These are phyloP conservation scores for Guillardia theta DNA, from an alignment of 78 protist genomes.

Conservation along the genomic window DNA sequence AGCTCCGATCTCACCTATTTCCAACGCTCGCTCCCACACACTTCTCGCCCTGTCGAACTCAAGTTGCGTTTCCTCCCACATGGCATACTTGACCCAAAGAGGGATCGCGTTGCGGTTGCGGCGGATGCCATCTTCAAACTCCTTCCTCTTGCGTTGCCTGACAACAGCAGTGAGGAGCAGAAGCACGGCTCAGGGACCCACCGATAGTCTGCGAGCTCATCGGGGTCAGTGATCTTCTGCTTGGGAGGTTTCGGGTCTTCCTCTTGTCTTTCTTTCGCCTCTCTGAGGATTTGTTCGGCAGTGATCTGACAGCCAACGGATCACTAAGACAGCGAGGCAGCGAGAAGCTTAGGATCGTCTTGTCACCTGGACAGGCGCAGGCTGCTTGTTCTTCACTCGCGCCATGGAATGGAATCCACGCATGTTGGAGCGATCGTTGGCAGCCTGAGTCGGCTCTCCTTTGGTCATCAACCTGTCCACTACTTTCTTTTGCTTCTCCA, in stretches of 20 bases:
- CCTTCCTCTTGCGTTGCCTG: conserved; percentile 75
- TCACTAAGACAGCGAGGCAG: too few species aligned
- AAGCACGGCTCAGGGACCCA: too few species aligned
- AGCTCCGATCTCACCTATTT: background rate
- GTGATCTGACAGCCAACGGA: too few species aligned
- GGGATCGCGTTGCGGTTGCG: background rate
- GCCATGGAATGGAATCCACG: background rate
- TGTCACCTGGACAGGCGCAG: conserved; percentile 95
- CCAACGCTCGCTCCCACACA: conserved; percentile 91
- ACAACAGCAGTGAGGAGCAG: background rate
- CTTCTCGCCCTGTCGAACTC: conserved; percentile 86
- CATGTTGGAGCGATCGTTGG: background rate
- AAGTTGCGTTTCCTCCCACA: conserved; percentile 91
- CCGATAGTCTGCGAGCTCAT: conserved; percentile 88
- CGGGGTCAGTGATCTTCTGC: conserved; percentile 85
- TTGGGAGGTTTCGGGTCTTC: conserved; percentile 65
- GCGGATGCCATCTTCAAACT: conserved; percentile 69
- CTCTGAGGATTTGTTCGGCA: conserved; percentile 97
- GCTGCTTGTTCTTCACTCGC: conserved; percentile 78
- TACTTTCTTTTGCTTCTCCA: background rate
- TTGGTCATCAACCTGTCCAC: background rate
- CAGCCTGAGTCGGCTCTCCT: background rate
- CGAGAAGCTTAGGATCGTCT: too few species aligned
- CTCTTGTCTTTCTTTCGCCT: conserved; percentile 77
- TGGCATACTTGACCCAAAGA: conserved; percentile 84